Evolutionary conservation across 345 rosid genomes (phyloP).

Genomic region (Mangifera indica): DNA sequence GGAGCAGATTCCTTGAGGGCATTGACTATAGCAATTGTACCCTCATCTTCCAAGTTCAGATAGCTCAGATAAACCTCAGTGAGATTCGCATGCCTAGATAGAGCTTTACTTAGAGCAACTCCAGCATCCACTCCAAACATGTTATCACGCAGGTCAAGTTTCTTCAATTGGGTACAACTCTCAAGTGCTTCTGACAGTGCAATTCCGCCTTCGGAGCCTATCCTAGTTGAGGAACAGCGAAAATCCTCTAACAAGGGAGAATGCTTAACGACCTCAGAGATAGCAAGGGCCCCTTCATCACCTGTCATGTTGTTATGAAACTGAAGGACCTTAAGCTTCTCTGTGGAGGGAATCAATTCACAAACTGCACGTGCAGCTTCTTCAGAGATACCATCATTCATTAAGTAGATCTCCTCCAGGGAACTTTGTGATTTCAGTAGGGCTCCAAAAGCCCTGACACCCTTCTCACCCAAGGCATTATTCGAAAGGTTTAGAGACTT

Average conservation of each 20-base stretch:
- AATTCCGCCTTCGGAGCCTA: slow-evolving; percentile 74
- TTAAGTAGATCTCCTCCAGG: slow-evolving; percentile 78
- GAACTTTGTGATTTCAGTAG: slow-evolving; percentile 69
- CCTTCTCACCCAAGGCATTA: slow-evolving; percentile 94
- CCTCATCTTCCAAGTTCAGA: slow-evolving; percentile 84
- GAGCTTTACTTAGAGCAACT: slow-evolving; percentile 65
- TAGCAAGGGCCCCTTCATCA: slow-evolving; percentile 74
- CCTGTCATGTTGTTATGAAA: slow-evolving; percentile 96
- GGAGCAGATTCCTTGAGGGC: slow-evolving; percentile 72
- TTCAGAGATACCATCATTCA: slow-evolving; percentile 90
- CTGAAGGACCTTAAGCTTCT: slow-evolving; percentile 71
- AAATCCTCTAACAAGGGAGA: slow-evolving; percentile 73
- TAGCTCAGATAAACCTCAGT: slow-evolving; percentile 78
- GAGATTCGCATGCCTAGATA: slow-evolving; percentile 53
- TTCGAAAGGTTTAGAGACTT: slow-evolving; percentile 72
- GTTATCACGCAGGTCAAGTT: slow-evolving; percentile 86
- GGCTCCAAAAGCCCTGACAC: slow-evolving; percentile 75
- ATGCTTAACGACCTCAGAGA: slow-evolving; percentile 62
- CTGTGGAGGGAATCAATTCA: slow-evolving; percentile 83
- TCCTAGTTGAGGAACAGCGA: slow-evolving; percentile 84
- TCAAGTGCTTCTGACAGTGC: slow-evolving; percentile 77
- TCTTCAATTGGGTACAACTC: slow-evolving; percentile 58
- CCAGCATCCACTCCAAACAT: slow-evolving; percentile 85
- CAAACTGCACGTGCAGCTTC: slow-evolving; percentile 86
- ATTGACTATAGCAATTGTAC: slow-evolving; percentile 55